Percentiles rank a stretch among this genome's conserved stretches.
phyloP scores from a whole-genome alignment of 2,329 filamentous ascomycete species.

The Decorospora gaudefroyi region DNA sequence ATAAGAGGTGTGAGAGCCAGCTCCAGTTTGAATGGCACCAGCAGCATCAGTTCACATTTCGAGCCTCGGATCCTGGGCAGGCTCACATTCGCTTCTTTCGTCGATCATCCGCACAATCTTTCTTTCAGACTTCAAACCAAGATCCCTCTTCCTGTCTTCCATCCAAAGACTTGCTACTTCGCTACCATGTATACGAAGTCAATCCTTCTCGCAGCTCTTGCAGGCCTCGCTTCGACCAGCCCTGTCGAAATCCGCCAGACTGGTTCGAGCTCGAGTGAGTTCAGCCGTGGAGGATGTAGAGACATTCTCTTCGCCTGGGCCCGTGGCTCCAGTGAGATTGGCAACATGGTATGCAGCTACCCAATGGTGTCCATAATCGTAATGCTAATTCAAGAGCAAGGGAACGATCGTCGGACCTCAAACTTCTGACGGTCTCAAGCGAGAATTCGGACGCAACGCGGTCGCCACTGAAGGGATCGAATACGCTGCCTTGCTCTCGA shows the following conservation, averaged over 20 bases:
- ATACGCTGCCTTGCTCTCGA: constrained; percentile 34
- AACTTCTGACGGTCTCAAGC: constrained; percentile 39
- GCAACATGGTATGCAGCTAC: constrained; percentile 52
- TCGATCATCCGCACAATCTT: constrained; percentile 1
- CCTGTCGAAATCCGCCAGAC: constrained; percentile 39
- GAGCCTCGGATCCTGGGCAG: no score
- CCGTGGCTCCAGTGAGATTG: constrained; percentile 55
- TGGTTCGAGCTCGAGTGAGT: constrained; percentile 44
- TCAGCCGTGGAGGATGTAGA: constrained; percentile 49
- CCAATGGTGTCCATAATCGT: constrained; percentile 11
- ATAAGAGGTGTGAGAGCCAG: constrained; percentile 9
- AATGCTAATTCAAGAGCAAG: constrained; percentile 34
- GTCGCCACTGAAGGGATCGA: constrained; percentile 44
- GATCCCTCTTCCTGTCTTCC: neutral
- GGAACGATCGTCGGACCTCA: constrained; percentile 43
- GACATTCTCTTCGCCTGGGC: constrained; percentile 56
- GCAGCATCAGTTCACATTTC: constrained; percentile 6
- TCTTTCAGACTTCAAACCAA: neutral
- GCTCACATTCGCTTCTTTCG: constrained; percentile 2
- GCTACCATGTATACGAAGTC: constrained; percentile 35
- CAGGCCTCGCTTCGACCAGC: constrained; percentile 25
- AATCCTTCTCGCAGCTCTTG: constrained; percentile 28
- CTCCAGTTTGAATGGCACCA: neutral
- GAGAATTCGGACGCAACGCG: constrained; percentile 28
- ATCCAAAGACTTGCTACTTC: constrained; percentile 1